Evolutionary conservation across 2,329 filamentous ascomycete genomes (phyloP).

Genomic region (Aquanectria penicillioides): DNA sequence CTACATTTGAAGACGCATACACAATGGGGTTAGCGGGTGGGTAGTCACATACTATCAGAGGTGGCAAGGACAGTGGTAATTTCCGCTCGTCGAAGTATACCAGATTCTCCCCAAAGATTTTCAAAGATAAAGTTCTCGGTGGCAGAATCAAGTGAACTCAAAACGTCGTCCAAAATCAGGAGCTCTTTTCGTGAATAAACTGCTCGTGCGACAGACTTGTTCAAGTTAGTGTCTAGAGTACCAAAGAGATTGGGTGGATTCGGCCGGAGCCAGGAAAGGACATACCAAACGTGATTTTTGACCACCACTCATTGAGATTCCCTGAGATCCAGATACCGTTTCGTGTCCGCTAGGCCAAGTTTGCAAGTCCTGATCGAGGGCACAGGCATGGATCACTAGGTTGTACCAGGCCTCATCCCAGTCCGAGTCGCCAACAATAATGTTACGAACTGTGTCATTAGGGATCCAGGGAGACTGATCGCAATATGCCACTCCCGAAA

Average conservation of each 20-base stretch:
- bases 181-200: conserved; percentile 53
- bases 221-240: not conserved
- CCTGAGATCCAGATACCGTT: conserved; percentile 53
- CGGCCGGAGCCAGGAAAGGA: too few relatives aligned
- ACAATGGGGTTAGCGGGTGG: not conserved
- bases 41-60: conserved; percentile 4
- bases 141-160: conserved; percentile 56
- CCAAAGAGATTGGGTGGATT: not conserved
- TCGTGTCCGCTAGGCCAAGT: conserved; percentile 45
- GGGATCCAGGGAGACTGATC: conserved; percentile 56
- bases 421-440: conserved; percentile 47
- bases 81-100: conserved; percentile 51
- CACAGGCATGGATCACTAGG: conserved; percentile 46
- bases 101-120: conserved; percentile 51
- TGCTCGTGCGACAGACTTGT: conserved; percentile 56
- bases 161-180: conserved; percentile 57
- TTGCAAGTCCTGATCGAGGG: conserved; percentile 47
- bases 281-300: conserved; percentile 54
- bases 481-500: conserved; percentile 51
- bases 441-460: conserved; percentile 52
- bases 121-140: conserved; percentile 56
- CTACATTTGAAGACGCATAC: not conserved
- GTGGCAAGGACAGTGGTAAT: conserved; percentile 49
- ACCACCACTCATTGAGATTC: conserved; percentile 55
- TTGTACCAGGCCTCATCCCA: conserved; percentile 44